Conservation (phyloP, 2,329 filamentous ascomycete genomes). For the Pseudocercospora pini-densiflorae region DNA sequence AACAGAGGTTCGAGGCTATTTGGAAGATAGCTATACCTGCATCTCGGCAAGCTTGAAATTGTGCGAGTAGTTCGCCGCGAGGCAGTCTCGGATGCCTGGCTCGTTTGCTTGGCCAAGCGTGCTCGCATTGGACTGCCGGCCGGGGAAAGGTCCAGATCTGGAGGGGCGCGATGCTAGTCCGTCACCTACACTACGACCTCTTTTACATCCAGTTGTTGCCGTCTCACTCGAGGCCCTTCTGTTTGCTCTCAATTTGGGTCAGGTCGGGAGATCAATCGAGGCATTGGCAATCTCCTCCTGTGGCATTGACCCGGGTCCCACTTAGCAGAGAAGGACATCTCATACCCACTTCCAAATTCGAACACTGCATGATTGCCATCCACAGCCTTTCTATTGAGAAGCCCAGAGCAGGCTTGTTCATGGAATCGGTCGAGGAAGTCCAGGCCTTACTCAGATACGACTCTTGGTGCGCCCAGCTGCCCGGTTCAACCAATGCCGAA, state of each 20-base stretch:
- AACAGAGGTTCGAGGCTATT: neutral
- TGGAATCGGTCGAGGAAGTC: slow-evolving; percentile 25
- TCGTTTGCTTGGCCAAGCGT: too few relatives aligned
- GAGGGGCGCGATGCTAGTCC: too few relatives aligned
- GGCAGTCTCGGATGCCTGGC: neutral
- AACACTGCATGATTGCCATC: slow-evolving; percentile 43
- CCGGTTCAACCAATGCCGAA: slow-evolving; percentile 30
- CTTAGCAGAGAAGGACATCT: slow-evolving; percentile 33
- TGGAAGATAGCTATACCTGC: neutral
- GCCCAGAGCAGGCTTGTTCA: slow-evolving; percentile 42
- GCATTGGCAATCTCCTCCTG: slow-evolving; percentile 32
- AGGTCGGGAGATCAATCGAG: slow-evolving; percentile 20
- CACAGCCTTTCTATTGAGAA: slow-evolving; percentile 46
- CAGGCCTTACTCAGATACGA: slow-evolving; percentile 18
- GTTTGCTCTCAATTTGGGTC: too few relatives aligned
- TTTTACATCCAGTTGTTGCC: too few relatives aligned
- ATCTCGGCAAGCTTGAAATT: too few relatives aligned
- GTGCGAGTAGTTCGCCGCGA: neutral
- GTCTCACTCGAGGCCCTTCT: too few relatives aligned
- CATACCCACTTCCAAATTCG: slow-evolving; percentile 27
- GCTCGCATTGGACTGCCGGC: too few relatives aligned
- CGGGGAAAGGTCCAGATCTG: too few relatives aligned
- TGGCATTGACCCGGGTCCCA: slow-evolving; percentile 28
- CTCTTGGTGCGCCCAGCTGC: slow-evolving; percentile 37
- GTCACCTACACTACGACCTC: too few relatives aligned